Evolutionary conservation across 2,329 filamentous ascomycete species (phyloP).

Genomic region (Diaporthe destruens): DNA sequence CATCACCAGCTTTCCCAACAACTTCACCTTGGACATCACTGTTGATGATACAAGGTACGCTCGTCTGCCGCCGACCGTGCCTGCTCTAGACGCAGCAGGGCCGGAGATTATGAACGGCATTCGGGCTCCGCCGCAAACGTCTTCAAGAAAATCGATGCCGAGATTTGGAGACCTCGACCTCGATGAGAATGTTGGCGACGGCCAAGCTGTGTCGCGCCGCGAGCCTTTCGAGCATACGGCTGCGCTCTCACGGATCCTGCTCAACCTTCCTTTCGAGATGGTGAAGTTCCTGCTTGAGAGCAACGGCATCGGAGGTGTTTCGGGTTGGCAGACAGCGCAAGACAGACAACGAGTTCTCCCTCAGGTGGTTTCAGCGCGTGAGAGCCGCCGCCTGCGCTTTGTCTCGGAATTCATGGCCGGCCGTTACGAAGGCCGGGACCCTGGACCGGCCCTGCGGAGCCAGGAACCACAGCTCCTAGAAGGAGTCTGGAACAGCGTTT

Average conservation of each 20-base stretch:
- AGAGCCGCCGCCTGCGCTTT: constrained; percentile 62
- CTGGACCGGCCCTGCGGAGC: constrained; percentile 50
- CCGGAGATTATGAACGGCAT: neutral
- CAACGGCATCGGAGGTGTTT: constrained; percentile 63
- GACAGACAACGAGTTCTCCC: constrained; percentile 62
- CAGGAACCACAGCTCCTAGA: constrained; percentile 54
- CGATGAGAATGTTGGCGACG: constrained; percentile 51
- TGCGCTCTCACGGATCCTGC: constrained; percentile 73
- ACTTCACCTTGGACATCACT: constrained; percentile 65
- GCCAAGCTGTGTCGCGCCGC: constrained; percentile 51
- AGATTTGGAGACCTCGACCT: constrained; percentile 49
- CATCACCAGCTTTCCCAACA: constrained; percentile 61
- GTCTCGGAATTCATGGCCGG: constrained; percentile 34
- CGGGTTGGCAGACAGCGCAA: constrained; percentile 63
- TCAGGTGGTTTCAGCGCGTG: constrained; percentile 68
- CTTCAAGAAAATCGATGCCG: constrained; percentile 43
- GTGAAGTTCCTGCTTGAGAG: constrained; percentile 76
- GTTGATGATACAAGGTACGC: constrained; percentile 48
- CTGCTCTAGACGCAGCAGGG: constrained; percentile 3
- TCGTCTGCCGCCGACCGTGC: constrained; percentile 44
- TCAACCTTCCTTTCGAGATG: constrained; percentile 77
- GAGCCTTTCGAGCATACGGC: constrained; percentile 54
- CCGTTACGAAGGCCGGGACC: constrained; percentile 25
- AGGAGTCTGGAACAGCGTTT: constrained; percentile 61
- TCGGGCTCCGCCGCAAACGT: neutral